These are phyloP conservation scores for Saccharum hybrid DNA, from an alignment of 202 grass and related monocot species.

Conservation along the genomic window DNA sequence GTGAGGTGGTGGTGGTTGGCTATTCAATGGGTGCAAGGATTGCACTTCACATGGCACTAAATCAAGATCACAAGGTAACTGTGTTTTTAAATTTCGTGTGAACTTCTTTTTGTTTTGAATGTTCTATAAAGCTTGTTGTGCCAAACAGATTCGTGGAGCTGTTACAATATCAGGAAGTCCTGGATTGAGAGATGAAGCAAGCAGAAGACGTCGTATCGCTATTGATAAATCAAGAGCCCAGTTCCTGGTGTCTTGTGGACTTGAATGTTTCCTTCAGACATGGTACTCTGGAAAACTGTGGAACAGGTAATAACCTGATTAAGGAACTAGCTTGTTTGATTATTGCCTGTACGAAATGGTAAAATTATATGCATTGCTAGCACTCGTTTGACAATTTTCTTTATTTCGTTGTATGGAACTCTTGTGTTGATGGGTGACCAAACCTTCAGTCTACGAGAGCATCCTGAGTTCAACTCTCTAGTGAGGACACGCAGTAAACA, in stretches of 20 bases:
- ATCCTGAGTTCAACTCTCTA: constrained; percentile 71
- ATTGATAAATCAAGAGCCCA: constrained; percentile 82
- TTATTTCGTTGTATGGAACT: constrained; percentile 20
- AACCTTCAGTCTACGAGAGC: constrained; percentile 68
- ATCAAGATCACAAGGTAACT: constrained; percentile 76
- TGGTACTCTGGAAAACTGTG: constrained; percentile 90
- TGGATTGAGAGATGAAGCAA: constrained; percentile 71
- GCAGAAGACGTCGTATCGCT: constrained; percentile 58
- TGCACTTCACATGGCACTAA: constrained; percentile 83
- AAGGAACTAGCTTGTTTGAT: constrained; percentile 38
- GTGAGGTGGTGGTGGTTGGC: constrained; percentile 70
- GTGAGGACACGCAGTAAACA: constrained; percentile 60
- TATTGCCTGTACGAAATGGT: constrained; percentile 20
- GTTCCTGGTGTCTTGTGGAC: constrained; percentile 66
- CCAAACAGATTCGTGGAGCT: constrained; percentile 75
- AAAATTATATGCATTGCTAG: constrained; percentile 18
- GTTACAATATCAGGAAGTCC: constrained; percentile 93
- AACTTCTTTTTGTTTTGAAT: constrained; percentile 14
- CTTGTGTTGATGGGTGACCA: constrained; percentile 15
- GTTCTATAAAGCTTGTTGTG: constrained; percentile 39
- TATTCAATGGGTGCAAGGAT: constrained; percentile 99
- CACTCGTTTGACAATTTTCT: constrained; percentile 39
- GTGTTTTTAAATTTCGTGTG: constrained; percentile 33
- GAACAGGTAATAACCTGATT: constrained; percentile 63
- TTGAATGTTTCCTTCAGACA: constrained; percentile 72